These are phyloP conservation scores for Sarocladiaceae sp. DNA, from an alignment of 2,329 filamentous ascomycete genomes.

Conservation along the genomic window DNA sequence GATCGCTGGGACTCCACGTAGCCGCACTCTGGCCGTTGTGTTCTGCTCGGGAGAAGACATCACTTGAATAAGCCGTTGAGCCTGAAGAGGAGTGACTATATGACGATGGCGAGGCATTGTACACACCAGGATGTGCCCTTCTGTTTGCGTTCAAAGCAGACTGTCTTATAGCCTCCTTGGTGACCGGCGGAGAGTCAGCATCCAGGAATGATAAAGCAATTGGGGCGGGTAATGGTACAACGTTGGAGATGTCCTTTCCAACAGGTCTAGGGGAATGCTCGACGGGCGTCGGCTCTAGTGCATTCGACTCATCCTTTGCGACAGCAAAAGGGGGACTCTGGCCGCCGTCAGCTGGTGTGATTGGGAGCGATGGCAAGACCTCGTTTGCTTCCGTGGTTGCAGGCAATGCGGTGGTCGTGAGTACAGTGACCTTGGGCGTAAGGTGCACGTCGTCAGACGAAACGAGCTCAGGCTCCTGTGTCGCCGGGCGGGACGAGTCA, in stretches of 20 bases:
- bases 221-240: background rate
- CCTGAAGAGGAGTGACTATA: background rate
- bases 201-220: constrained; percentile 1
- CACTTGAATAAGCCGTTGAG: background rate
- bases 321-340: background rate
- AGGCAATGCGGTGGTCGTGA: background rate
- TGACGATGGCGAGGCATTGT: background rate
- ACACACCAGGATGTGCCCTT: background rate
- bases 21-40: background rate
- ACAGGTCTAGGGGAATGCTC: background rate
- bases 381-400: background rate
- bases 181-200: constrained; percentile 7
- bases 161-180: constrained; percentile 9
- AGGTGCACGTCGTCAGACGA: background rate
- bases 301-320: background rate
- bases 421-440: constrained; percentile 3
- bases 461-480: background rate
- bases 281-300: background rate
- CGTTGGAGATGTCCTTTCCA: background rate
- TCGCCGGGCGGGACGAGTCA: background rate
- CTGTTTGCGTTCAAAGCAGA: constrained; percentile 5
- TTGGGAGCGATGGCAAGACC: background rate
- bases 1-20: constrained; percentile 1
- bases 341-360: background rate
- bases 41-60: constrained; percentile 2